These are phyloP conservation scores for Vanilla planifolia DNA, from an alignment of 106 monocot species.

Conservation along the genomic window DNA sequence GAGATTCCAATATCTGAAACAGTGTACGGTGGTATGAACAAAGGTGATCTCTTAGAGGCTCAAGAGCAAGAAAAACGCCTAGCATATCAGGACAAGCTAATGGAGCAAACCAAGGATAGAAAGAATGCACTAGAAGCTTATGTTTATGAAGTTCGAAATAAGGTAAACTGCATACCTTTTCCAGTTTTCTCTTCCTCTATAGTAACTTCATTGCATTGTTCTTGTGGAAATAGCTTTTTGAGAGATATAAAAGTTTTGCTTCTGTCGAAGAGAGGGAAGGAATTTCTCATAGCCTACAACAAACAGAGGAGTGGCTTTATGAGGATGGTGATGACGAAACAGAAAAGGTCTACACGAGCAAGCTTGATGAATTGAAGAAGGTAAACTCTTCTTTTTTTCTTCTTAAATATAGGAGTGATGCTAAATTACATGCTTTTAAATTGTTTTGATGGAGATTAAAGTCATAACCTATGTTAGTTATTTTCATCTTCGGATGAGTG, in stretches of 20 bases:
- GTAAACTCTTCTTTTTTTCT: too few species aligned
- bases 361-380: constrained; percentile 78
- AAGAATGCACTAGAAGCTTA: constrained; percentile 82
- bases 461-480: too few species aligned
- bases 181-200: not conserved
- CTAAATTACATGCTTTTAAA: too few species aligned
- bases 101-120: constrained; percentile 82
- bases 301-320: constrained; percentile 96
- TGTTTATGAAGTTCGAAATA: constrained; percentile 85
- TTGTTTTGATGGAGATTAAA: too few species aligned
- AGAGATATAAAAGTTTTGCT: constrained; percentile 76
- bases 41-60: constrained; percentile 32
- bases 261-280: constrained; percentile 70
- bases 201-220: not conserved
- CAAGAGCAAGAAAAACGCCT: constrained; percentile 50
- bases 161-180: constrained; percentile 36
- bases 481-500: too few species aligned
- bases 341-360: constrained; percentile 52
- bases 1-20: constrained; percentile 46
- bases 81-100: constrained; percentile 63
- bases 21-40: constrained; percentile 54
- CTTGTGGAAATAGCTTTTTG: constrained; percentile 58
- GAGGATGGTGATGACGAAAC: constrained; percentile 94
- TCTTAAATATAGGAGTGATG: too few species aligned
- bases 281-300: constrained; percentile 54